phyloP scores from a whole-genome alignment of 768 basidiomycete genomes.

The Galerina sulciceps region DNA sequence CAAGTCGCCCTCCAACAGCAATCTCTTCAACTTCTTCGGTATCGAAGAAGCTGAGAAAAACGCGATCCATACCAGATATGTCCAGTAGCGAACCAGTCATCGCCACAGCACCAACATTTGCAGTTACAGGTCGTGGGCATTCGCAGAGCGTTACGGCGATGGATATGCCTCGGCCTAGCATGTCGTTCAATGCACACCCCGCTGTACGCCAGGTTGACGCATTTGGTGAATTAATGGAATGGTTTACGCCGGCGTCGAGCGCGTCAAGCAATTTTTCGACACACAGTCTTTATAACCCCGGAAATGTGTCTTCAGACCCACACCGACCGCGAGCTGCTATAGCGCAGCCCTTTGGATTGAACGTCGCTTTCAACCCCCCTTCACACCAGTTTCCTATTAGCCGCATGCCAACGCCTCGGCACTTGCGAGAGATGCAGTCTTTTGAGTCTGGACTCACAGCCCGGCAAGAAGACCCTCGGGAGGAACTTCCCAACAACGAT shows the following conservation, averaged over 20 bases:
- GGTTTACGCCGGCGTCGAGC: conserved; percentile 46
- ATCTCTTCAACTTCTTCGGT: conserved; percentile 27
- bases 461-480: conserved; percentile 47
- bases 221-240: conserved; percentile 71
- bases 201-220: conserved; percentile 46
- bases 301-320: conserved; percentile 28
- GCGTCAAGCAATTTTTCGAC: conserved; percentile 41
- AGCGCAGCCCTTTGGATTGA: conserved; percentile 64
- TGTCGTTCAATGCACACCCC: conserved; percentile 29
- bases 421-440: conserved; percentile 84
- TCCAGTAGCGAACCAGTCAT: conserved; percentile 32
- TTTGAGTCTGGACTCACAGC: conserved; percentile 86
- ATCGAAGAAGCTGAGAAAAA: conserved; percentile 68
- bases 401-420: conserved; percentile 50
- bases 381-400: conserved; percentile 45
- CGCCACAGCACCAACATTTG: conserved; percentile 25
- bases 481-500: conserved; percentile 16
- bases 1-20: conserved; percentile 33
- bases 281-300: conserved; percentile 32
- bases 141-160: conserved; percentile 81
- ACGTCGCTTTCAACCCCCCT: conserved; percentile 66
- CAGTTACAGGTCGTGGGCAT: conserved; percentile 60
- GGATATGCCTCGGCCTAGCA: conserved; percentile 54
- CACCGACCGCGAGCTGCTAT: conserved; percentile 36
- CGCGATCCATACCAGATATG: conserved; percentile 75